Percentiles rank a stretch among this genome's conserved stretches.
Conservation (phyloP, 345 rosid species). For the Raphanus sativus region DNA sequence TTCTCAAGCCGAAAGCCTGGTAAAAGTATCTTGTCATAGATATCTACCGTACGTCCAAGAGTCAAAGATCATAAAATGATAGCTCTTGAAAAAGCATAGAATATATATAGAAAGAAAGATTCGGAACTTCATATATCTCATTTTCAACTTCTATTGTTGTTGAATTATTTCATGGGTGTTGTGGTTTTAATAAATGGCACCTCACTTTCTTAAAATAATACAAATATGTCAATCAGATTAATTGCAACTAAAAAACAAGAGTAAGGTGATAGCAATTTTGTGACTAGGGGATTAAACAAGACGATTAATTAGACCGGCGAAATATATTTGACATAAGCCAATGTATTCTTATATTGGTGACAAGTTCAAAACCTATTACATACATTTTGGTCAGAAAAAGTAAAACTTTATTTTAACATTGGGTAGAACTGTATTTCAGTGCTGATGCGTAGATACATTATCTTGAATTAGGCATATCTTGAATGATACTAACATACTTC, state of each 20-base stretch:
- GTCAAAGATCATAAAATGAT: not conserved
- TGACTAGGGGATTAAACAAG: no score
- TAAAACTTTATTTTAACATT: not conserved
- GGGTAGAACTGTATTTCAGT: no score
- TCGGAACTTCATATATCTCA: not conserved
- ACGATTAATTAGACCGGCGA: no score
- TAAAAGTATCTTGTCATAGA: constrained; percentile 18
- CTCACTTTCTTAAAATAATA: not conserved
- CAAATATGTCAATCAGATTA: not conserved
- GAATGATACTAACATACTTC: not conserved
- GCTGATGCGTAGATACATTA: no score
- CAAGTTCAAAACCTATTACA: no score
- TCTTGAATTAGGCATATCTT: not conserved
- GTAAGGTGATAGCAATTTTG: not conserved
- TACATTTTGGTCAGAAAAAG: not conserved
- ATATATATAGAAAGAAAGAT: not conserved
- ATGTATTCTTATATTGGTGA: no score
- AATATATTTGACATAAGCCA: no score
- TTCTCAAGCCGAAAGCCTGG: constrained; percentile 32
- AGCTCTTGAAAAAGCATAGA: not conserved
- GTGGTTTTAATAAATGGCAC: not conserved
- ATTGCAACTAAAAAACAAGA: not conserved
- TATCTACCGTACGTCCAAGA: constrained; percentile 26
- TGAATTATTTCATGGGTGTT: not conserved
- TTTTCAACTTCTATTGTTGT: not conserved